Evolutionary conservation across 2,329 filamentous ascomycete genomes (phyloP), one percentile per base, ranked within the genome.

Genomic region (Didymosphaeria variabile): DNA sequence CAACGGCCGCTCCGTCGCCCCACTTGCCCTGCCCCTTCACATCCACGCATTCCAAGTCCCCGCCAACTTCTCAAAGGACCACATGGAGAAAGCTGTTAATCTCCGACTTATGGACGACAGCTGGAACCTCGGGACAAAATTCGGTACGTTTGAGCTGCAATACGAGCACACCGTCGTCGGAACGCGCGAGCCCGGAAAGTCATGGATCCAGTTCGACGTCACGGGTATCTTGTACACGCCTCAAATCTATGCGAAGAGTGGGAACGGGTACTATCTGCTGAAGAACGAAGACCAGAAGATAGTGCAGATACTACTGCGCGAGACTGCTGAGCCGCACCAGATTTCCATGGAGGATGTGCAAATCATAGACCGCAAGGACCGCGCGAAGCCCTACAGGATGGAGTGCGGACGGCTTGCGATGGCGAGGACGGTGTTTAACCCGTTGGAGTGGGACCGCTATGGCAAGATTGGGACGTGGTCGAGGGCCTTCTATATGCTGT

Each of bases 131-230:
- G 58, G 58, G 29, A 68, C 68, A 5, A 62, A 61, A 31, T 68
- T 64, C 50, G 61, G 64, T 8, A 23, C 9, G 3, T 64, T 71
- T 32, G 64, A 68, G 10, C 60, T 76, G 13, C 63, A 69, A 49
- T 76, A 74, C 32, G 64, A 71, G 60, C 71, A 74, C 45, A 65
- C 66, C 0, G 38, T 71, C 4, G 60, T 73, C 13, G 66, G 62
- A 10, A 68, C 67, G 3, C 32, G 69, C 13, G 46, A 60, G 2
- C 45, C 46, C 7, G 61, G 58, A n/a, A 56, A 64, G 42, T 49
- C 65, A 23, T 70, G 65, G 63, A 13, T 76, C 8, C 73, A 76
- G 44, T 70, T 76, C 51, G 70, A 76, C n/a, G 54, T 74, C n/a
- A 70, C 63, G 8, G 65, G 64, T 5, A 57, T 71, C 17, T 17